Base-by-base conservation (phyloP, 192 early-diverging fungal species). In the Umbelopsis ramanniana region DNA sequence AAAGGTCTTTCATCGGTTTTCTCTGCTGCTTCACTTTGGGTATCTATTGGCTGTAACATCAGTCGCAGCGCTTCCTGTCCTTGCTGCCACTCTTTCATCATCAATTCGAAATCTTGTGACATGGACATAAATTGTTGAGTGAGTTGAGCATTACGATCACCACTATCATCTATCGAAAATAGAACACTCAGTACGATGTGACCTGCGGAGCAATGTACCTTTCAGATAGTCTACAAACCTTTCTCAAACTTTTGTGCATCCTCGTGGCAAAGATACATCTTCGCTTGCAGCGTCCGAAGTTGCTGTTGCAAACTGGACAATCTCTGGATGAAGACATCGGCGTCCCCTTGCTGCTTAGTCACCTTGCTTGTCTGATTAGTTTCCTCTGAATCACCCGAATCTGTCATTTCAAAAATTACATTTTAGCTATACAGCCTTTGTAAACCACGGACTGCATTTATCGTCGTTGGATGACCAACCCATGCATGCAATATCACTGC, bases 241-340 rank as follows among this genome's bases (percentile, higher is more conserved):
- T 47, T 26, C 15, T 46, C 45, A 6, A 69, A 72, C 74, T 76
- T 78, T 52, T 78, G 73, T 35, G 70, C 79, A 74, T 86, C 87
- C 23, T 88, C 87, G 50, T 82, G 83, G 54, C 85, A 85, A 52
- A 88, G 76, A 66, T 83, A 86, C 45, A 88, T 71, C 54, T 85
- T 86, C 17, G 87, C 87, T 69, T 86, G 85, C 48, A 86, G 76
- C 8, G 83, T 83, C 52, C 87, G 80, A 50, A 85, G 72, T 66
- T 86, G 81, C 50, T 86, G 84, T 55, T 88, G 84, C 37, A 86
- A 45, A 7, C 72, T 67, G 47, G 84, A 72, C 14, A 88, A 67
- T 23, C 82, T 75, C 63, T 82, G 80, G n/a, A 84, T 77, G 67
- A 45, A 79, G 46, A 66, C 84, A 88, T 37, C 79, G 72, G 37